Conservation (phyloP, 2,329 filamentous ascomycete genomes). For the Dothistroma septosporum region DNA sequence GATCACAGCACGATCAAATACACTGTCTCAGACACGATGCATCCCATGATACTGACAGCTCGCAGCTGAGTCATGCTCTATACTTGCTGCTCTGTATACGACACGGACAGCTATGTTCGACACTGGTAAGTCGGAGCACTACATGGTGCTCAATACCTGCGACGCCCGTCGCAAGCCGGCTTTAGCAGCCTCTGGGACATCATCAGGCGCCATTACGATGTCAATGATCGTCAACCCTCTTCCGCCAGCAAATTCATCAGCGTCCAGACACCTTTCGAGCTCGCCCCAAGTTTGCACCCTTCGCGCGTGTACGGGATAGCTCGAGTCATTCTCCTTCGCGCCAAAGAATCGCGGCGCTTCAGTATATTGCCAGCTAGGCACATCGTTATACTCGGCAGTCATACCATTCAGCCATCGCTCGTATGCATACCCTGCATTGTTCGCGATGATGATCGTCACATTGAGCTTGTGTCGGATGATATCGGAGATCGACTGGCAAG, state of each 20-base stretch:
- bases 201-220: slow-evolving; percentile 1
- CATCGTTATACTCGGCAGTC: slow-evolving; percentile 20
- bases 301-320: not conserved
- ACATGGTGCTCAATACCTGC: not conserved
- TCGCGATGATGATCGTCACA: slow-evolving; percentile 40
- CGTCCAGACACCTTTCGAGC: slow-evolving; percentile 4
- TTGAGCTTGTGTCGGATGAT: slow-evolving; percentile 49
- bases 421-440: slow-evolving; percentile 48
- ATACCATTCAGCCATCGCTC: slow-evolving; percentile 47
- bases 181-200: slow-evolving; percentile 1
- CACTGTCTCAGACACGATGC: not conserved
- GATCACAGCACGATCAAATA: slow-evolving; percentile 1
- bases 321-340: not conserved
- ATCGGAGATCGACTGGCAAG: slow-evolving; percentile 61
- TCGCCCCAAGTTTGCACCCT: slow-evolving; percentile 3
- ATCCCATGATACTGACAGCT: not conserved
- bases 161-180: slow-evolving; percentile 2
- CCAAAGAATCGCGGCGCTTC: slow-evolving; percentile 15
- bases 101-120: not conserved
- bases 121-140: not conserved
- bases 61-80: not conserved
- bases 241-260: not conserved
- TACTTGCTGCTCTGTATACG: not conserved
- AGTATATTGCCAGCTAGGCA: slow-evolving; percentile 13
- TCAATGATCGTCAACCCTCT: slow-evolving; percentile 7